These are phyloP conservation scores for Eurotiales sp. DNA, from an alignment of 2,329 filamentous ascomycete genomes.

Conservation along the genomic window DNA sequence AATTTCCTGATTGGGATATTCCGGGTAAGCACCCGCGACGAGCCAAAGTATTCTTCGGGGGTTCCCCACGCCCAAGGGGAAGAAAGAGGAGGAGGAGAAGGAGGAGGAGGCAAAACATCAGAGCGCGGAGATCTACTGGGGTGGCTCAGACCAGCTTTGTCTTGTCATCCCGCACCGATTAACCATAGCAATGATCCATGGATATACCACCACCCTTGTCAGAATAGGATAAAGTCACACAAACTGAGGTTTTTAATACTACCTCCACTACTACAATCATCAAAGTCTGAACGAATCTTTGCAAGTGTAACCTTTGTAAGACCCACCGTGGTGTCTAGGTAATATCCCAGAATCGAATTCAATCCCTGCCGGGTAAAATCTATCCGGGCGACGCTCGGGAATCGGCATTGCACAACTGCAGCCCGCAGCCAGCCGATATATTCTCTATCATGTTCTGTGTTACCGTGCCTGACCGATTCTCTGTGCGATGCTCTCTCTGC, in stretches of 20 bases:
- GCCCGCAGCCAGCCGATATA: not conserved
- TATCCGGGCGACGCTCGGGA: not conserved
- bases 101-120: not conserved
- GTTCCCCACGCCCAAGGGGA: not conserved
- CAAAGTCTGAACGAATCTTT: too few species aligned
- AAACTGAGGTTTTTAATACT: not conserved
- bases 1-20: slow-evolving; percentile 2
- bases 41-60: not conserved
- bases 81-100: not conserved
- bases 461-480: too few species aligned
- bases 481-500: too few species aligned
- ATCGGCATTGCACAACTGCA: not conserved
- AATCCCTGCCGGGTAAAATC: not conserved
- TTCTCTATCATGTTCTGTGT: too few species aligned
- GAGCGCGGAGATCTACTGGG: slow-evolving; percentile 1
- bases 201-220: too few species aligned
- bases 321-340: not conserved
- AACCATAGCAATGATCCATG: too few species aligned
- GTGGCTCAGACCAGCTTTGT: not conserved
- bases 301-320: not conserved
- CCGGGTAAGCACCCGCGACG: not conserved
- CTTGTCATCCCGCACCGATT: too few species aligned
- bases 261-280: too few species aligned
- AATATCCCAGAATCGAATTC: not conserved
- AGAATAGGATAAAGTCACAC: too few species aligned